Percentiles rank a stretch among this genome's conserved stretches.
Evolutionary conservation across 2,329 filamentous ascomycete genomes (phyloP).

Genomic region (Cytospora piceae): DNA sequence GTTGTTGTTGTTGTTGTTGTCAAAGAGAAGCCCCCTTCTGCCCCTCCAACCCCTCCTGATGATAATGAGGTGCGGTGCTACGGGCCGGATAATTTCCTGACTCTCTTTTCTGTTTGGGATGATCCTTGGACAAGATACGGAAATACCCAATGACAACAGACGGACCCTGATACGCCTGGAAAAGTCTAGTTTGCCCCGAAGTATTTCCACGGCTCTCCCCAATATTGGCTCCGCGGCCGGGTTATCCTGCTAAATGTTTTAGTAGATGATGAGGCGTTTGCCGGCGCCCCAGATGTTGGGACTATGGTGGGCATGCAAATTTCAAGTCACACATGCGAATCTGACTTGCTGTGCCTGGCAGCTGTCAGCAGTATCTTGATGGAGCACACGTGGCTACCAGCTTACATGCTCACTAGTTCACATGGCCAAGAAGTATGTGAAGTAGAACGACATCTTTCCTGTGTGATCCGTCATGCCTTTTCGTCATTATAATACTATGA

Average conservation of each 20-base stretch:
- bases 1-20: no score
- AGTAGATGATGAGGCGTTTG: not conserved
- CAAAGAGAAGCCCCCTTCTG: no score
- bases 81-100: not conserved
- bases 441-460: no score
- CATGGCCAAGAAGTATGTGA: no score
- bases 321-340: not conserved
- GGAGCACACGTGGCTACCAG: not conserved
- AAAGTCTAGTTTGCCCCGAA: not conserved
- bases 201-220: not conserved
- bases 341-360: not conserved
- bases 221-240: not conserved
- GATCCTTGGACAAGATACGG: not conserved
- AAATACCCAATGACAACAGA: not conserved
- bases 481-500: not conserved
- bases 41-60: no score
- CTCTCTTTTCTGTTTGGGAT: not conserved
- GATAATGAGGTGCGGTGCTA: no score
- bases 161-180: not conserved
- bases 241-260: not conserved
- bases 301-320: not conserved
- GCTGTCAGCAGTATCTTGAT: not conserved
- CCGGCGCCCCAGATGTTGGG: no score
- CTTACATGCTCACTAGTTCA: not conserved
- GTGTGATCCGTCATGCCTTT: slow-evolving; percentile 3